Evolutionary conservation across 371 early-diverging fungal genomes (phyloP).

Genomic region (Apophysomyces elegans): DNA sequence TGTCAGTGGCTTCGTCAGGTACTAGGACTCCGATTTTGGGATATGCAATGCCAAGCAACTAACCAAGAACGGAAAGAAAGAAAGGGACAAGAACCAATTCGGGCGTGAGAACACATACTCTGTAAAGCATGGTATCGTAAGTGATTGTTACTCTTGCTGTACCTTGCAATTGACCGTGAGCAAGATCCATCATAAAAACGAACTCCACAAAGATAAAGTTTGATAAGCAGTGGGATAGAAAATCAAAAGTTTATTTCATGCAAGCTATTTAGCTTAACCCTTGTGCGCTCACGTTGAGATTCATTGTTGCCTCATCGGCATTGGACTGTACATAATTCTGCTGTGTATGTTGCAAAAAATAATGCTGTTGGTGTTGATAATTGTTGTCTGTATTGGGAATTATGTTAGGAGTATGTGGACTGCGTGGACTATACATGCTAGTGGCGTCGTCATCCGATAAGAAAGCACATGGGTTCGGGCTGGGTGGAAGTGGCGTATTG

Average conservation of each 20-base stretch:
- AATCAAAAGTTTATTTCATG: neutral
- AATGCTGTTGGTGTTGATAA: conserved; percentile 5
- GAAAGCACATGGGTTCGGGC: conserved; percentile 26
- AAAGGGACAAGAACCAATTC: too few relatives aligned
- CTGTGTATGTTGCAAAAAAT: conserved; percentile 2
- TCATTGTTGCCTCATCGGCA: conserved; percentile 1
- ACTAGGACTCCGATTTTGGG: too few relatives aligned
- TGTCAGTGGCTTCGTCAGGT: too few relatives aligned
- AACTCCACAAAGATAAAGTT: too few relatives aligned
- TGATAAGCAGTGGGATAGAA: too few relatives aligned
- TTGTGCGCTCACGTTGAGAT: neutral
- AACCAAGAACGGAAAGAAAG: too few relatives aligned
- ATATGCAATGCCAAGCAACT: too few relatives aligned
- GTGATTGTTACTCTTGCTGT: too few relatives aligned
- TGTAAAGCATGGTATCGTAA: too few relatives aligned
- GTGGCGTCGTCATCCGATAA: conserved; percentile 27
- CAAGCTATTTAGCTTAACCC: neutral
- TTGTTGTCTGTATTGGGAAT: neutral
- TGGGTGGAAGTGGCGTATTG: conserved; percentile 28
- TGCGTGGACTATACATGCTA: conserved; percentile 24
- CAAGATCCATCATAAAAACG: too few relatives aligned
- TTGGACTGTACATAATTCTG: conserved; percentile 5
- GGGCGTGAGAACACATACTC: too few relatives aligned
- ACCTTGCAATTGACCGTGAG: too few relatives aligned
- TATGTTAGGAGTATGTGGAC: conserved; percentile 25